A percentile compares a stretch with the other conserved stretches of the same genome.
These are phyloP conservation scores for Akanthomyces muscarius DNA, from an alignment of 2,329 filamentous ascomycete species.

Conservation along the genomic window DNA sequence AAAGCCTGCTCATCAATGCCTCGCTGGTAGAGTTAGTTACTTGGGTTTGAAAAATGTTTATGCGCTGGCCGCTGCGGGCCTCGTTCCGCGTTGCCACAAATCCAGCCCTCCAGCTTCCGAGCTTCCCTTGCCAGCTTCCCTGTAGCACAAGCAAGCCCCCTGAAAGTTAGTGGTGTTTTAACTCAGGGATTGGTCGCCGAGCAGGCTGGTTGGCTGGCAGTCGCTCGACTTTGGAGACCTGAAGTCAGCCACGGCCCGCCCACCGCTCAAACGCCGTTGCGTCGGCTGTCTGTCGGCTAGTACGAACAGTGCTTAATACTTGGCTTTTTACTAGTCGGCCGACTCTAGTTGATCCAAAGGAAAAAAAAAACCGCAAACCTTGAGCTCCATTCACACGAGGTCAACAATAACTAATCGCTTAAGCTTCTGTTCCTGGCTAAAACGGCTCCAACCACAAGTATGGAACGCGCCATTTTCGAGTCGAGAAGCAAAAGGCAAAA, in stretches of 20 bases:
- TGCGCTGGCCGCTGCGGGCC: conserved; percentile 1
- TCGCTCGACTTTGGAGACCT: not conserved
- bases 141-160: not conserved
- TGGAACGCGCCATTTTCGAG: not conserved
- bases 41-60: not conserved
- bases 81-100: not conserved
- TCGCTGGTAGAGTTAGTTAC: not conserved
- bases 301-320: not conserved
- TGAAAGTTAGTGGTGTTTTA: not conserved
- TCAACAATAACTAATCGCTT: not conserved
- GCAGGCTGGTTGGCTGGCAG: no score
- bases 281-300: not conserved
- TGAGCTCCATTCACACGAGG: conserved; percentile 1
- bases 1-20: not conserved
- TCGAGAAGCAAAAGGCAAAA: not conserved
- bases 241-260: conserved; percentile 1
- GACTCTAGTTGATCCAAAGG: not conserved
- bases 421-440: not conserved
- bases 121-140: not conserved
- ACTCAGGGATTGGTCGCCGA: not conserved
- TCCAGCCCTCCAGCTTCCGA: not conserved
- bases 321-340: not conserved
- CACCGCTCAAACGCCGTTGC: not conserved
- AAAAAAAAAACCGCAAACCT: not conserved
- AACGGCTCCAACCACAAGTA: not conserved